Evolutionary conservation across 768 basidiomycete genomes (phyloP).

Genomic region (Lepiota venenata): DNA sequence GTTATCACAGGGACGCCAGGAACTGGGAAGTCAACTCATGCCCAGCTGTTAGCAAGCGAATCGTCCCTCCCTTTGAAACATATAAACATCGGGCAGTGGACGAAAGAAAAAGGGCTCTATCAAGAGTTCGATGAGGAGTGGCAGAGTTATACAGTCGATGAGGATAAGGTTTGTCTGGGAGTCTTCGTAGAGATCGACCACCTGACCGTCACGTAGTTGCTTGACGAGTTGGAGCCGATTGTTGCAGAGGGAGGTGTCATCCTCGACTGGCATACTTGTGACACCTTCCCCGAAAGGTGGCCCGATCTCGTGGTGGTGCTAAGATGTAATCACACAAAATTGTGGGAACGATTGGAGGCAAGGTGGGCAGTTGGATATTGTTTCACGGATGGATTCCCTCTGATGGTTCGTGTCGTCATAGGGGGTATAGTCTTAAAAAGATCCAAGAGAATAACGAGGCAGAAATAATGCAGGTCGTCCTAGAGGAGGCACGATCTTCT

Average conservation of each 20-base stretch:
- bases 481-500: slow-evolving; percentile 84
- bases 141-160: slow-evolving; percentile 92
- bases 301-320: slow-evolving; percentile 92
- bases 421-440: slow-evolving; percentile 86
- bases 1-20: slow-evolving; percentile 90
- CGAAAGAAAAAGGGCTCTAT: slow-evolving; percentile 80
- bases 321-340: slow-evolving; percentile 77
- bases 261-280: slow-evolving; percentile 95
- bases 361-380: slow-evolving; percentile 47
- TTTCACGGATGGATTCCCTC: slow-evolving; percentile 2
- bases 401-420: slow-evolving; percentile 27
- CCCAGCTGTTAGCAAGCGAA: slow-evolving; percentile 73
- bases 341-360: slow-evolving; percentile 91
- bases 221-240: slow-evolving; percentile 84
- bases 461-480: slow-evolving; percentile 93
- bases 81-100: slow-evolving; percentile 87
- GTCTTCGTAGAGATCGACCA: slow-evolving; percentile 1
- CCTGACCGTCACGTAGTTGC: slow-evolving; percentile 46
- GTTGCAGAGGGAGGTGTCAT: slow-evolving; percentile 72
- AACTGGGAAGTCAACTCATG: slow-evolving; percentile 95
- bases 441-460: slow-evolving; percentile 98
- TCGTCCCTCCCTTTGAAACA: slow-evolving; percentile 70
- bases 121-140: slow-evolving; percentile 91
- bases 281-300: slow-evolving; percentile 95
- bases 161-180: slow-evolving; percentile 73